phyloP scores from a whole-genome alignment of 1,284 basidiomycete species.

The Fomitopsis palustris region DNA sequence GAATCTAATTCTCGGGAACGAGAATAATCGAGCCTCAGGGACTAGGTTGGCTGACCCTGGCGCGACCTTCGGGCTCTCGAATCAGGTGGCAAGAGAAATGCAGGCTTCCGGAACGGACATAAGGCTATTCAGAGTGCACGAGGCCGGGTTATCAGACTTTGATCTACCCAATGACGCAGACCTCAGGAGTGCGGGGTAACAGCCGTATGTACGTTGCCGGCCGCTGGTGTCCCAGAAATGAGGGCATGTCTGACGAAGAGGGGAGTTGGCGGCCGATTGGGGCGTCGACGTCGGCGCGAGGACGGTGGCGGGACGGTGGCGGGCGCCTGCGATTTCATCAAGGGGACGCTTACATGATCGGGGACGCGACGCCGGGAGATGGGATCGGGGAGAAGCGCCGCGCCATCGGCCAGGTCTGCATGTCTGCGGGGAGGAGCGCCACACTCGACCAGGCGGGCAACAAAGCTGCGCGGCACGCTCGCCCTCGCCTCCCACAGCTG shows the following conservation, averaged over 20 bases:
- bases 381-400: not conserved
- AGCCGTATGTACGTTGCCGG: not conserved
- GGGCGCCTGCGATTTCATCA: not conserved
- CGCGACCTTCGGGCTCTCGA: not conserved
- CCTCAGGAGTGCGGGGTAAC: not conserved
- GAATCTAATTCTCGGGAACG: not conserved
- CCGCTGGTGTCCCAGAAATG: not conserved
- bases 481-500: no score
- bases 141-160: not conserved
- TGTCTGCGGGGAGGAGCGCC: not conserved
- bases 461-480: not conserved
- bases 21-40: not conserved
- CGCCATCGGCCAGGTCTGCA: no score
- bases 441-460: not conserved
- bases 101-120: slow-evolving; percentile 2
- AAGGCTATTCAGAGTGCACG: not conserved
- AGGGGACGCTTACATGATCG: not conserved
- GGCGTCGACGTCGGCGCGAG: not conserved
- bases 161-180: not conserved
- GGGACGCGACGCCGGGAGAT: slow-evolving; percentile 1
- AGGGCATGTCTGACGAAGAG: not conserved
- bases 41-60: not conserved
- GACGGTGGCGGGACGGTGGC: not conserved
- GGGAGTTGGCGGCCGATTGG: not conserved
- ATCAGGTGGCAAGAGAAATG: not conserved